A percentile compares a stretch with the other conserved stretches of the same genome.
These are phyloP conservation scores for Coemansia sp. DNA, from an alignment of 192 early-diverging fungal genomes.

Conservation along the genomic window DNA sequence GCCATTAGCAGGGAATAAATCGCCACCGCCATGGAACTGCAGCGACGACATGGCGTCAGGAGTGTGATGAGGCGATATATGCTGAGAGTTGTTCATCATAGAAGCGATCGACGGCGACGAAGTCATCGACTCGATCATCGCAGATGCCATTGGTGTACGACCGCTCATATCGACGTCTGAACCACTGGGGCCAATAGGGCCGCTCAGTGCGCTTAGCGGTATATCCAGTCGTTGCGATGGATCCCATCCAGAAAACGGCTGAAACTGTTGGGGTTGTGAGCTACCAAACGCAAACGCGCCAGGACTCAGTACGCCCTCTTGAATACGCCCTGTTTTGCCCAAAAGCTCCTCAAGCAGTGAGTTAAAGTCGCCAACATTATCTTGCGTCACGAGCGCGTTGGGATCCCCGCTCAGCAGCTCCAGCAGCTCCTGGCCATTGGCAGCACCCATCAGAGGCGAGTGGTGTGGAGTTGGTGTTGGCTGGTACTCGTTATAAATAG, in stretches of 20 bases:
- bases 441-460: constrained; percentile 43
- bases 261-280: constrained; percentile 21
- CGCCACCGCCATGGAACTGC: constrained; percentile 11
- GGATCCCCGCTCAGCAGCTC: constrained; percentile 40
- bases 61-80: constrained; percentile 32
- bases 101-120: constrained; percentile 42
- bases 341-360: constrained; percentile 41
- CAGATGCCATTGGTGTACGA: not conserved
- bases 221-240: constrained; percentile 7
- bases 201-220: constrained; percentile 8
- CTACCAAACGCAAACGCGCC: constrained; percentile 10
- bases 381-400: constrained; percentile 42
- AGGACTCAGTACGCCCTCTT: constrained; percentile 13
- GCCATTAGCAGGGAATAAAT: not conserved
- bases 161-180: constrained; percentile 20
- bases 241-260: constrained; percentile 10
- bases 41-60: constrained; percentile 22
- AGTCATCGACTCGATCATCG: constrained; percentile 27
- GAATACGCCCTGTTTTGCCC: constrained; percentile 17
- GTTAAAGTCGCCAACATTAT: constrained; percentile 45
- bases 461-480: constrained; percentile 56
- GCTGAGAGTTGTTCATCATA: constrained; percentile 23
- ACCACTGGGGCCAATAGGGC: not conserved
- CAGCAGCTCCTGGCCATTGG: constrained; percentile 32
- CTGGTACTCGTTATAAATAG: constrained; percentile 48